phyloP scores from a whole-genome alignment of 2,329 filamentous ascomycete species.

The Aspergillus neoniger region DNA sequence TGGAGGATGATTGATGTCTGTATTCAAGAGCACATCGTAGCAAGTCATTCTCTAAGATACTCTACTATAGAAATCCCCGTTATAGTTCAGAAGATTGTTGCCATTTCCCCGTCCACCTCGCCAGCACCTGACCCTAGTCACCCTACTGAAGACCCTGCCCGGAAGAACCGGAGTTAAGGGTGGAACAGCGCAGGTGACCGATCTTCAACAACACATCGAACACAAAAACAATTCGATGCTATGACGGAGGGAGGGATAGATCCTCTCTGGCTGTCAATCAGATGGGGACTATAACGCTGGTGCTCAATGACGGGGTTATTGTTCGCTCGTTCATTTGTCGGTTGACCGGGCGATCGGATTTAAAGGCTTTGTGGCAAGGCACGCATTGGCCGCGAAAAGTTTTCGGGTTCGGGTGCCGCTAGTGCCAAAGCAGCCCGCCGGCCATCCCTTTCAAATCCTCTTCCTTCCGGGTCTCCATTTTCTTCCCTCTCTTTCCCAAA shows the following conservation, averaged over 20 bases:
- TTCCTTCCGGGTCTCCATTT: conserved; percentile 17
- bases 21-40: background rate
- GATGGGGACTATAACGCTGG: conserved; percentile 1
- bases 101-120: too few relatives aligned
- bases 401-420: conserved; percentile 31
- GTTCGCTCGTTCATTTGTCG: background rate
- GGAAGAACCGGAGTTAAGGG: background rate
- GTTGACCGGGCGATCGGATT: conserved; percentile 26
- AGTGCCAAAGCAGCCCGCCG: conserved; percentile 18
- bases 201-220: background rate
- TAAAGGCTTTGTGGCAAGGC: conserved; percentile 19
- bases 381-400: conserved; percentile 36
- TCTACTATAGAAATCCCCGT: too few relatives aligned
- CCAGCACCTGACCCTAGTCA: background rate
- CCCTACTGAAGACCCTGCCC: background rate
- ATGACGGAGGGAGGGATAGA: too few relatives aligned
- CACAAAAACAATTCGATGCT: background rate
- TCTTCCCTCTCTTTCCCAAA: conserved; percentile 20
- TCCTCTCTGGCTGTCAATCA: background rate
- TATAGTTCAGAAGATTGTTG: too few relatives aligned
- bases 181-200: background rate
- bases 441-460: conserved; percentile 33
- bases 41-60: background rate
- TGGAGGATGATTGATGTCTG: background rate
- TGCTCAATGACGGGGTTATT: too few relatives aligned